Evolutionary conservation across 768 basidiomycete genomes (phyloP), one percentile per base, ranked within the genome.

Genomic region (Rhodotorula diobovata): DNA sequence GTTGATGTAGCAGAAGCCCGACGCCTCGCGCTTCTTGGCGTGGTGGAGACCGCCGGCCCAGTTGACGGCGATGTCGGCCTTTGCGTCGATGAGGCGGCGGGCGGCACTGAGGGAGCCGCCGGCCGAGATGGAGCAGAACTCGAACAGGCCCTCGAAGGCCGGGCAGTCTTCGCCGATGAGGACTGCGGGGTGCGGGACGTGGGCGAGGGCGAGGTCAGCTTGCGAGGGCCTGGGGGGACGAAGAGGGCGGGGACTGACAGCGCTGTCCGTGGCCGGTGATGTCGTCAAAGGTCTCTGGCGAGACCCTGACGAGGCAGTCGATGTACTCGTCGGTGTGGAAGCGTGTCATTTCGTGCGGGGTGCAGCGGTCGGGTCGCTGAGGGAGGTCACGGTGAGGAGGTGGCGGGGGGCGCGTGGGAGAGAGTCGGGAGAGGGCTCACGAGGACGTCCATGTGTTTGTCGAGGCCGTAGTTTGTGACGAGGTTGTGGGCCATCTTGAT

Each of bases 301-400:
- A 91, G 37, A 98, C 94, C 59, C 86, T 85, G 64, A 86, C 84
- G 56, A 99, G 82, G 77, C 98, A 95, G 77, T 98, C 88, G 68
- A 99, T 85, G 81, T 96, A 99, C 84, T 99, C 96, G 82, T 99
- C 96, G 32, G 95, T 93, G 80, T 99, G 96, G 81, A 98, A 99
- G 20, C 88, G 82, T n/a, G 90, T 89, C 90, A 99, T 90, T 34
- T 86, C 85, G 77, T 87, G 85, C 23, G 88, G 85, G 0, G 86
- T 84, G 9, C 90, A 87, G 30, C 90, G 84, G 74, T 83, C 85
- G 11, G 92, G 88, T 77, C 84, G 85, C 90, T 91, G 77, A 16
- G 70, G 16, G 34, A 57, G 55, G 14, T 50, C 46, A 16, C 50
- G 37, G n/a, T 45, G 28, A 18, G 54, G 28, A 12, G 43, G 25